Conservation (phyloP, 2,329 filamentous ascomycete species). For the Nemania sp. region DNA sequence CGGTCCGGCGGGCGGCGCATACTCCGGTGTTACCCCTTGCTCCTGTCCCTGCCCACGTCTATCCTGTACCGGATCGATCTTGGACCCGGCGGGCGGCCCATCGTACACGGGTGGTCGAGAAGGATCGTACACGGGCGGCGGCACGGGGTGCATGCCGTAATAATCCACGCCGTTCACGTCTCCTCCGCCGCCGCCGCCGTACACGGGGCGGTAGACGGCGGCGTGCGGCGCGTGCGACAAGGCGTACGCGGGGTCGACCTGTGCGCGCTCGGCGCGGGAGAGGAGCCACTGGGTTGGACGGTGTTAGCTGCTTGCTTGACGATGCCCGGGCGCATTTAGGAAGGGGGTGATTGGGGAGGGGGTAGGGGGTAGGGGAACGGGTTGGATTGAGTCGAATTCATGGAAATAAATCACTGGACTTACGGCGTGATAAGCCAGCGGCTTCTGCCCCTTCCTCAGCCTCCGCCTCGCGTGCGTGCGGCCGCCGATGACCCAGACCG, state of each 20-base stretch:
- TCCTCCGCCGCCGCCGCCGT: slow-evolving; percentile 36
- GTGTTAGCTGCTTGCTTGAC: not conserved
- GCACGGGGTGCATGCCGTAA: slow-evolving; percentile 59
- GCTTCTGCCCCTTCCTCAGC: slow-evolving; percentile 66
- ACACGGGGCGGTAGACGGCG: slow-evolving; percentile 43
- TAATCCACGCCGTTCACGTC: slow-evolving; percentile 27
- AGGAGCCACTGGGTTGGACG: slow-evolving; percentile 53
- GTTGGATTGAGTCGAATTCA: too few relatives aligned
- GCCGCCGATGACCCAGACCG: slow-evolving; percentile 67
- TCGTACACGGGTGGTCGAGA: slow-evolving; percentile 61
- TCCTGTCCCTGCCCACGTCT: not conserved
- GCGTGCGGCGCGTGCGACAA: slow-evolving; percentile 43
- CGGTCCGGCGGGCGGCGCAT: slow-evolving; percentile 54
- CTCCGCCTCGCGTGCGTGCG: slow-evolving; percentile 72
- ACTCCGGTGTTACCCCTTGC: slow-evolving; percentile 37
- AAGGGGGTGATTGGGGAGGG: too few relatives aligned
- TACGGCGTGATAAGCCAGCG: slow-evolving; percentile 73
- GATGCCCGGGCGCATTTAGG: not conserved
- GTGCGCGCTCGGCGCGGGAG: slow-evolving; percentile 50
- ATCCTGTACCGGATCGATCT: slow-evolving; percentile 58
- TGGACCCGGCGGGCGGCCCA: slow-evolving; percentile 53
- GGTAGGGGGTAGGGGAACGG: too few relatives aligned
- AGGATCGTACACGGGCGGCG: slow-evolving; percentile 63
- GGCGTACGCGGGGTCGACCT: slow-evolving; percentile 55
- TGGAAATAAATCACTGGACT: slow-evolving; percentile 36